phyloP scores from a whole-genome alignment of 176 grass and related monocot species.

The Oryza meridionalis region DNA sequence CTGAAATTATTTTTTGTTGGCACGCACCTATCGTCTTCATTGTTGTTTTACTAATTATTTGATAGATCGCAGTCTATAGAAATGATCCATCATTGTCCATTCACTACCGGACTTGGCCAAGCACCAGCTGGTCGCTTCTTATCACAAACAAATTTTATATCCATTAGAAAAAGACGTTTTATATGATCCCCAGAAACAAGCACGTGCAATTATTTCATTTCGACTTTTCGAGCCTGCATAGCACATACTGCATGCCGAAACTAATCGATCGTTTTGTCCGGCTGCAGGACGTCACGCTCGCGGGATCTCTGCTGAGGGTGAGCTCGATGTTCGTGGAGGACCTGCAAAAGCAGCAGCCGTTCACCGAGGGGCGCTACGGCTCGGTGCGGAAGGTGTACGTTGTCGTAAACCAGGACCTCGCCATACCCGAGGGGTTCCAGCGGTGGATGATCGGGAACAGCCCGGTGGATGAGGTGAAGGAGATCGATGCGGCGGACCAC shows the following conservation, averaged over 20 bases:
- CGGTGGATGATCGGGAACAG: constrained; percentile 58
- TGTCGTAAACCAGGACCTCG: constrained; percentile 51
- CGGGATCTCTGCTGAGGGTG: constrained; percentile 49
- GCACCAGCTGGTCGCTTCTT: too few relatives aligned
- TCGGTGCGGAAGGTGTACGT: constrained; percentile 65
- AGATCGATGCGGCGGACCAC: constrained; percentile 58
- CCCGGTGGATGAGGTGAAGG: constrained; percentile 58
- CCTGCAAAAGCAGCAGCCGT: constrained; percentile 32
- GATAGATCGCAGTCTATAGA: too few relatives aligned
- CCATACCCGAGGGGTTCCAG: constrained; percentile 49
- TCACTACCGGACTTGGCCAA: too few relatives aligned
- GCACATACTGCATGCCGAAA: not conserved
- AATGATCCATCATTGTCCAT: too few relatives aligned
- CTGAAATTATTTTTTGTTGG: too few relatives aligned
- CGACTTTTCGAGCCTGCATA: too few relatives aligned
- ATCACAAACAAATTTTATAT: too few relatives aligned
- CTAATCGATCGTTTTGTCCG: not conserved
- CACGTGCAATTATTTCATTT: too few relatives aligned
- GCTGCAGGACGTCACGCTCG: constrained; percentile 65
- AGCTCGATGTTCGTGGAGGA: constrained; percentile 67
- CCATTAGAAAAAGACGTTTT: too few relatives aligned
- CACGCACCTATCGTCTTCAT: too few relatives aligned
- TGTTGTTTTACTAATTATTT: too few relatives aligned
- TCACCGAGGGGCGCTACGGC: constrained; percentile 48
- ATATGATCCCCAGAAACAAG: too few relatives aligned